Conservation (phyloP, 1,284 basidiomycete species). For the Coniophora puteana region DNA sequence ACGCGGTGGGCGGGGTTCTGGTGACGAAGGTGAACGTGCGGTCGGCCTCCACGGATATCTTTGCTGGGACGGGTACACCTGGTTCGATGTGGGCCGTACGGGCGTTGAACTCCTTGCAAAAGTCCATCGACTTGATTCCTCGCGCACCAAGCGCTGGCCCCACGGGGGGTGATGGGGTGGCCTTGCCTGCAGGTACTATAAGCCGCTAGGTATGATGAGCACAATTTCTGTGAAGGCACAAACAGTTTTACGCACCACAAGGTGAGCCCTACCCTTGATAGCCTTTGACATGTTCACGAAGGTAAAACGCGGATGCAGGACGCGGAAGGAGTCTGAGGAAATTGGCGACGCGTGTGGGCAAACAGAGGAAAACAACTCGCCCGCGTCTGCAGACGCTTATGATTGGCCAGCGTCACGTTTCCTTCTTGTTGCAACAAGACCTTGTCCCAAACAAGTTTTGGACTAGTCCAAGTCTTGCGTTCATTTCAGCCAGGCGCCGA, state of each 20-base stretch:
- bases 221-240: conserved; percentile 5
- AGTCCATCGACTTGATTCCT: conserved; percentile 99
- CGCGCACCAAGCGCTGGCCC: conserved; percentile 97
- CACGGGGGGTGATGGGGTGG: conserved; percentile 93
- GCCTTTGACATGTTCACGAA: conserved; percentile 20
- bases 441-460: too few species aligned
- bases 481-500: too few species aligned
- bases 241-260: conserved; percentile 24
- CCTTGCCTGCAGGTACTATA: conserved; percentile 91
- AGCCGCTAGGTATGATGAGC: conserved; percentile 52
- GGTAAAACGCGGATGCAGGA: conserved; percentile 2
- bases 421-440: too few species aligned
- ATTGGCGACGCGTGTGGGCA: not conserved
- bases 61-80: conserved; percentile 85
- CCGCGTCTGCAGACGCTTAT: not conserved
- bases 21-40: conserved; percentile 92
- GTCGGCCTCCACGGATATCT: conserved; percentile 93
- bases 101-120: conserved; percentile 97
- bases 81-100: conserved; percentile 86
- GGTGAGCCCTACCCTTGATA: conserved; percentile 27
- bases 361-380: conserved; percentile 1
- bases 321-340: not conserved
- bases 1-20: conserved; percentile 89
- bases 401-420: too few species aligned
- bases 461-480: too few species aligned